Evolutionary conservation across 2,329 filamentous ascomycete species (phyloP).

Genomic region (Blastomyces parvus): DNA sequence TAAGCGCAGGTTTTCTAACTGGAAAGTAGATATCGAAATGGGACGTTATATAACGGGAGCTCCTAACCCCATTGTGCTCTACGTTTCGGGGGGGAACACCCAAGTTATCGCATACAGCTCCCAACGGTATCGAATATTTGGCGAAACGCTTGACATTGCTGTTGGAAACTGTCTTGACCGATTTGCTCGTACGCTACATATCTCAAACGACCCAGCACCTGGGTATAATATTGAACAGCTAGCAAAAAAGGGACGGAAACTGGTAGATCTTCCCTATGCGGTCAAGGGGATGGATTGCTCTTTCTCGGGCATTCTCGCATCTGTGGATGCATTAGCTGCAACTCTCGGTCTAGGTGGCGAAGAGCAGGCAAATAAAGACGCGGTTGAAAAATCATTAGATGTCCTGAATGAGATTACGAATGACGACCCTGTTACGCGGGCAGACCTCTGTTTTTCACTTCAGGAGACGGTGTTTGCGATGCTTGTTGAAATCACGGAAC

Average conservation of each 20-base stretch:
- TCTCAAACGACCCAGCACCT: constrained; percentile 91
- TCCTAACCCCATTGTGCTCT: constrained; percentile 84
- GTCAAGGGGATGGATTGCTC: constrained; percentile 99
- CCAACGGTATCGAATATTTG: constrained; percentile 92
- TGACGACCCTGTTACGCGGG: constrained; percentile 50
- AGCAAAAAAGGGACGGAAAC: constrained; percentile 59
- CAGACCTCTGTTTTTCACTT: constrained; percentile 83
- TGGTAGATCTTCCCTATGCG: constrained; percentile 85
- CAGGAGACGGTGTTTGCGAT: constrained; percentile 96
- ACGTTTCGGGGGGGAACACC: constrained; percentile 92
- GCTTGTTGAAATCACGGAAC: constrained; percentile 96
- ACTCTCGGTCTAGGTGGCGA: constrained; percentile 29
- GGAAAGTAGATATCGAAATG: constrained; percentile 75
- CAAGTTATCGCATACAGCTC: constrained; percentile 96
- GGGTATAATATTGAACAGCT: constrained; percentile 98
- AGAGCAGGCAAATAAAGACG: constrained; percentile 44
- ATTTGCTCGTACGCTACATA: constrained; percentile 81
- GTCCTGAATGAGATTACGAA: constrained; percentile 17
- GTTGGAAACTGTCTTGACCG: constrained; percentile 96
- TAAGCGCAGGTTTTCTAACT: background rate
- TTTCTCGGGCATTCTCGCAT: constrained; percentile 83
- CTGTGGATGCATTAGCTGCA: constrained; percentile 68
- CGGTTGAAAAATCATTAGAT: constrained; percentile 1
- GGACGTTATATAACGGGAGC: constrained; percentile 86
- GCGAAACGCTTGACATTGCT: constrained; percentile 92